A percentile compares a stretch with the other conserved stretches of the same genome.
Conservation (phyloP, 805 yeast genomes). For the Metschnikowia chrysomelidarum region DNA sequence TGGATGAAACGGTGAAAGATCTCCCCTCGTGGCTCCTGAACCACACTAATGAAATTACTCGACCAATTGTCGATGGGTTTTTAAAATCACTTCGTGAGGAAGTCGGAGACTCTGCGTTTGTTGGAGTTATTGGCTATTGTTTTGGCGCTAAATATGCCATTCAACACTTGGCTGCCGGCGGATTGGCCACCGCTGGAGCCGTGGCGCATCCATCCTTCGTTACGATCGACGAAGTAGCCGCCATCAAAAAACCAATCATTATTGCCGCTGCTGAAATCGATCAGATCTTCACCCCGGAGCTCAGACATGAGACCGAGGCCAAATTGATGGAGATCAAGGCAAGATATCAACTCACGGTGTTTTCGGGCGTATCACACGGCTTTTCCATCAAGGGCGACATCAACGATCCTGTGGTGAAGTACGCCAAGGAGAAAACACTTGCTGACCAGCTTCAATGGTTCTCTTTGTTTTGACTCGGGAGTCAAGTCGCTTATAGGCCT, state of each 20-base stretch:
- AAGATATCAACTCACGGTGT: constrained; percentile 59
- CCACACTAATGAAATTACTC: constrained; percentile 51
- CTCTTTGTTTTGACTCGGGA: constrained; percentile 6
- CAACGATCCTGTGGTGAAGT: constrained; percentile 47
- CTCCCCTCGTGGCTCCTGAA: constrained; percentile 48
- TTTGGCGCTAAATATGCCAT: constrained; percentile 75
- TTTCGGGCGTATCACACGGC: constrained; percentile 70
- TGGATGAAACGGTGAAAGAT: constrained; percentile 10
- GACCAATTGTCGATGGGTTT: constrained; percentile 49
- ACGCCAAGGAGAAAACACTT: constrained; percentile 68
- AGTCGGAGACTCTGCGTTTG: constrained; percentile 39
- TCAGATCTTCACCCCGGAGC: constrained; percentile 56
- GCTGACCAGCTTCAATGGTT: constrained; percentile 38
- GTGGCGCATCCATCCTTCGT: constrained; percentile 84
- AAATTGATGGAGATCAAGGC: constrained; percentile 49
- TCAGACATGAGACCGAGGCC: constrained; percentile 60
- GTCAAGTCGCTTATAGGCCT: no score
- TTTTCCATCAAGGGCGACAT: constrained; percentile 78
- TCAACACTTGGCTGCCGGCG: constrained; percentile 45
- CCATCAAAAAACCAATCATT: constrained; percentile 58
- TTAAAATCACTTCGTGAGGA: constrained; percentile 44
- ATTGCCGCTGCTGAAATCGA: constrained; percentile 79
- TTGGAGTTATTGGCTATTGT: constrained; percentile 74
- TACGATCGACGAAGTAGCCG: constrained; percentile 59
- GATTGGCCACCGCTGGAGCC: constrained; percentile 59